phyloP scores from a whole-genome alignment of 1,284 basidiomycete genomes.

The Ganoderma sp. region DNA sequence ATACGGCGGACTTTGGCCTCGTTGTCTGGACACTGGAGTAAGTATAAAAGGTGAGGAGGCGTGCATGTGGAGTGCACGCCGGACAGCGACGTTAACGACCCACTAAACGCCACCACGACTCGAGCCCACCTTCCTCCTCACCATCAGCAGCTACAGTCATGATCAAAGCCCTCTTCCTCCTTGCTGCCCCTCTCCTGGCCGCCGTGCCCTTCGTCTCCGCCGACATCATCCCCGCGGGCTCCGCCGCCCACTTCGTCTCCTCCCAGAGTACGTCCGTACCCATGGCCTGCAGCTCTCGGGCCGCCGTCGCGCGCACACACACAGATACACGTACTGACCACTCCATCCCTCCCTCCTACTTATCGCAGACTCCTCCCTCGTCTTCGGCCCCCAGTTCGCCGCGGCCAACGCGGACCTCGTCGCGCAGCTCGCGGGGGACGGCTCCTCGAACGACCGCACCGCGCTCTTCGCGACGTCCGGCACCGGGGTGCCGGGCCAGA shows the following conservation, averaged over 20 bases:
- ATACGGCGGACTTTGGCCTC: not conserved
- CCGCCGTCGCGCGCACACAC: not conserved
- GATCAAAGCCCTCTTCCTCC: conserved; percentile 10
- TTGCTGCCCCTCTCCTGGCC: conserved; percentile 15
- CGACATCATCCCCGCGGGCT: conserved; percentile 23
- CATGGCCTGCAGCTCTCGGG: not conserved
- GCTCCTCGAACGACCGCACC: conserved; percentile 21
- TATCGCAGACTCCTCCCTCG: conserved; percentile 21
- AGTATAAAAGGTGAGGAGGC: not conserved
- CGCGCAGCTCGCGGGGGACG: conserved; percentile 19
- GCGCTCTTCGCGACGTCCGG: conserved; percentile 18
- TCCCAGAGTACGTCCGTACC: conserved; percentile 20
- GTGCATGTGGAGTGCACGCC: not conserved
- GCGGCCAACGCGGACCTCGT: conserved; percentile 7
- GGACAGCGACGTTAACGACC: not conserved
- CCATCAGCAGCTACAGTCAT: not conserved
- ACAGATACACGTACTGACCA: not conserved
- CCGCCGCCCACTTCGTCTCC: conserved; percentile 26
- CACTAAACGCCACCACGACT: not conserved
- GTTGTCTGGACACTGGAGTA: not conserved
- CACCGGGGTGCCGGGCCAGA: conserved; percentile 21
- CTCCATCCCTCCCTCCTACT: not conserved
- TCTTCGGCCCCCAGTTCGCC: conserved; percentile 18
- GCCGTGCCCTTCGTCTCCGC: conserved; percentile 7
- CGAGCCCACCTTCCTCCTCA: not conserved